Percentiles rank a stretch among this genome's conserved stretches.
phyloP scores from a whole-genome alignment of 805 yeast species.

The Hanseniaspora vineae region DNA sequence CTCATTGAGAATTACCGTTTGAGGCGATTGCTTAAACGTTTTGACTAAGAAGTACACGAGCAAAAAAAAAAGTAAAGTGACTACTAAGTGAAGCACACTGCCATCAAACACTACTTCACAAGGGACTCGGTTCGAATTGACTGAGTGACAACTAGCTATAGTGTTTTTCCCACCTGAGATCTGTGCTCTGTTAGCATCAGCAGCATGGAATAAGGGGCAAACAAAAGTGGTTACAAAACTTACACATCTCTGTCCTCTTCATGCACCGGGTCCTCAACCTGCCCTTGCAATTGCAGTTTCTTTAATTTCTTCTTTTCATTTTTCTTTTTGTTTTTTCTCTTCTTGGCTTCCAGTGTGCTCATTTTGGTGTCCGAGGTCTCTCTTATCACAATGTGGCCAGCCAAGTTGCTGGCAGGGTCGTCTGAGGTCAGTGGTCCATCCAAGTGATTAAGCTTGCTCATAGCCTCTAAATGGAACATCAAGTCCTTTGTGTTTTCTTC shows the following conservation, averaged over 20 bases:
- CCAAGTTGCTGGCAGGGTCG: slow-evolving; percentile 42
- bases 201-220: too few relatives aligned
- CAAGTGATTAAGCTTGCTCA: slow-evolving; percentile 45
- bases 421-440: slow-evolving; percentile 31
- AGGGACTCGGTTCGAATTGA: too few relatives aligned
- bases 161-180: too few relatives aligned
- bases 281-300: not conserved
- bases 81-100: too few relatives aligned
- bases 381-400: slow-evolving; percentile 49
- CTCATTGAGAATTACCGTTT: not conserved
- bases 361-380: slow-evolving; percentile 1
- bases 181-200: too few relatives aligned
- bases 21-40: not conserved
- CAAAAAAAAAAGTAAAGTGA: too few relatives aligned
- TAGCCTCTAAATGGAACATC: slow-evolving; percentile 69
- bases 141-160: too few relatives aligned
- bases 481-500: slow-evolving; percentile 58
- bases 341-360: not conserved
- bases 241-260: too few relatives aligned
- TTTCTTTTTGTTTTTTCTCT: slow-evolving; percentile 6
- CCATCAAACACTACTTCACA: too few relatives aligned
- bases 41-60: too few relatives aligned
- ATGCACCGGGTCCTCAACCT: too few relatives aligned
- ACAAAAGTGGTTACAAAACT: too few relatives aligned
- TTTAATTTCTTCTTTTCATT: slow-evolving; percentile 1